Conservation (phyloP, 805 yeast genomes). For the Sungouiella thailandica region DNA sequence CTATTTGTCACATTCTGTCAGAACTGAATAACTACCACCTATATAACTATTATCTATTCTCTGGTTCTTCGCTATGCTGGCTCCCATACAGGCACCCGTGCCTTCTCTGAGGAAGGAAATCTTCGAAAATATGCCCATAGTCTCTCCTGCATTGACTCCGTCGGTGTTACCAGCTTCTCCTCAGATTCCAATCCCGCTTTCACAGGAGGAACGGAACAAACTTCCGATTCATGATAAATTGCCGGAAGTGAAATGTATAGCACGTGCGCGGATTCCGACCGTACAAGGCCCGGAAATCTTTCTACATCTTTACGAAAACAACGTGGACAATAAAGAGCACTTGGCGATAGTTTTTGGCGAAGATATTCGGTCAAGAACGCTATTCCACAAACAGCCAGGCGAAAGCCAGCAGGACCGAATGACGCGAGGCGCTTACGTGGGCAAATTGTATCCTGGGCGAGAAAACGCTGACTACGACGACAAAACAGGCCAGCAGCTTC, state of each 20-base stretch:
- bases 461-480: conserved; percentile 57
- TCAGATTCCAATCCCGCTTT: conserved; percentile 9
- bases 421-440: conserved; percentile 98
- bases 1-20: no score
- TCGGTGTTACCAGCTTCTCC: conserved; percentile 5
- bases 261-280: conserved; percentile 95
- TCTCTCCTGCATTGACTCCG: conserved; percentile 16
- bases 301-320: conserved; percentile 81
- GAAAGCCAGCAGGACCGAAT: conserved; percentile 91
- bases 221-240: conserved; percentile 46
- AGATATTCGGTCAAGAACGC: conserved; percentile 70
- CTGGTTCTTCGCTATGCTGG: no score
- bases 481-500: conserved; percentile 17
- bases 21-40: no score
- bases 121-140: conserved; percentile 15
- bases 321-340: conserved; percentile 88
- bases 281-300: conserved; percentile 93
- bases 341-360: conserved; percentile 96
- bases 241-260: conserved; percentile 81
- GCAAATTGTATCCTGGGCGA: conserved; percentile 86
- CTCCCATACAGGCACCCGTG: background rate
- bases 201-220: conserved; percentile 23
- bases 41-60: no score
- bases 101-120: background rate
- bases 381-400: conserved; percentile 55